Evolutionary conservation across 306 rosid genomes (phyloP), one percentile per base, ranked within the genome.

Genomic region (Inga oerstediana): DNA sequence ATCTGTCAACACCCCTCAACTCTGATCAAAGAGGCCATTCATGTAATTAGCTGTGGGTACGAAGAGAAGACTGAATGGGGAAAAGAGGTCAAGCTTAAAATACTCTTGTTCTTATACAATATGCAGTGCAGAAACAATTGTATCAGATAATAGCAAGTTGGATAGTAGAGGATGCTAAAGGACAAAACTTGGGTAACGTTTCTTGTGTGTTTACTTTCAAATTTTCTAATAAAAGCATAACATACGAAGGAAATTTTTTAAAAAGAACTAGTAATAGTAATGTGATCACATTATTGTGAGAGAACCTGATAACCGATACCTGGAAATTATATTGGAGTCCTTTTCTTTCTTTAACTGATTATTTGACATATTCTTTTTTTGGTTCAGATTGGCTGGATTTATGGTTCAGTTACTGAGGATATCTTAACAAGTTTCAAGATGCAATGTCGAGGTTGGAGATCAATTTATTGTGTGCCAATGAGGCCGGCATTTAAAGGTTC

Each of bases 401-500:
- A 96, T 69, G 99, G 99, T 24, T 96, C 97, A 24, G 92, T 96
- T 79, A 96, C 99, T 10, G 99, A 96, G 93, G 99, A 96, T 89
- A 96, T 96, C 89, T 87, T 96, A 78, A 82, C 99, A 0, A 98
- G 99, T 56, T 96, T 96, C 89, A 96, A 96, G 91, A 94, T 96
- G 99, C 99, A 96, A 7, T 96, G 98, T 83, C 90, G 99, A 77
- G 99, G 99, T 78, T 96, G 99, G 99, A 92, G 94, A 75, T 96
- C 99, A 76, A 78, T 96, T 77, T 96, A 96, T 91, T 96, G 98
- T 90, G 94, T 96, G 97, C 99, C 99, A 20, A 41, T 87, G 17
- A 96, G 99, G 90, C 98, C 99, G 67, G 97, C 99, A 81, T 96
- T 96, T 91, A 96, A 96, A 84, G 99, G 99, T 46, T 94, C 99